A percentile compares a stretch with the other conserved stretches of the same genome.
Conservation (phyloP, 208 protist genomes). For the Acanthamoeba comandoni region DNA sequence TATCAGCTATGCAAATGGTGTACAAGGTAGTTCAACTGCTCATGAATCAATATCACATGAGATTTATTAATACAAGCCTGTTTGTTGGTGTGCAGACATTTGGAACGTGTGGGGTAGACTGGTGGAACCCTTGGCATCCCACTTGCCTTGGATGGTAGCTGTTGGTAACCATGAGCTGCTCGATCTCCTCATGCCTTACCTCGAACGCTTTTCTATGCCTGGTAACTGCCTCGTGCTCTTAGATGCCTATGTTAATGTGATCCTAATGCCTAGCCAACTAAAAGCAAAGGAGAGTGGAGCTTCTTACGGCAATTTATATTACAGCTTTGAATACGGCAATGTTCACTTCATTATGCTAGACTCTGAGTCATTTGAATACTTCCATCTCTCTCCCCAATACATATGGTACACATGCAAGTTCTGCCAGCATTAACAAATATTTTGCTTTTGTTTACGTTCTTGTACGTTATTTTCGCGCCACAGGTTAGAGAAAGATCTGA, state of each 20-base stretch:
- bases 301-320: slow-evolving; percentile 61
- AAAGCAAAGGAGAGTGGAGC: slow-evolving; percentile 16
- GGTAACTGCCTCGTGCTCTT: not conserved
- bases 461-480: not conserved
- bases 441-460: not conserved
- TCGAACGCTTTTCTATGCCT: slow-evolving; percentile 42
- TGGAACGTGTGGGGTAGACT: slow-evolving; percentile 35
- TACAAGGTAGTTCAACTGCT: not conserved
- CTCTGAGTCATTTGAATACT: slow-evolving; percentile 58
- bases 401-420: slow-evolving; percentile 60
- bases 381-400: slow-evolving; percentile 45
- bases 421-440: not conserved
- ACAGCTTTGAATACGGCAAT: slow-evolving; percentile 73
- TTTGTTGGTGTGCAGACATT: too few species aligned
- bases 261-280: not conserved
- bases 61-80: too few species aligned
- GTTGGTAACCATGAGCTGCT: slow-evolving; percentile 49
- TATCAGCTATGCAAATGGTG: slow-evolving; percentile 38
- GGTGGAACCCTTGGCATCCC: not conserved
- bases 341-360: slow-evolving; percentile 56
- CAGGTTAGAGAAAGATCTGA: slow-evolving; percentile 62
- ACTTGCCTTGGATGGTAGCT: slow-evolving; percentile 44
- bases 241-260: not conserved
- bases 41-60: too few species aligned
- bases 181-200: slow-evolving; percentile 20